Base-by-base conservation (phyloP, 768 basidiomycete genomes). In the Calvatia gigantea region DNA sequence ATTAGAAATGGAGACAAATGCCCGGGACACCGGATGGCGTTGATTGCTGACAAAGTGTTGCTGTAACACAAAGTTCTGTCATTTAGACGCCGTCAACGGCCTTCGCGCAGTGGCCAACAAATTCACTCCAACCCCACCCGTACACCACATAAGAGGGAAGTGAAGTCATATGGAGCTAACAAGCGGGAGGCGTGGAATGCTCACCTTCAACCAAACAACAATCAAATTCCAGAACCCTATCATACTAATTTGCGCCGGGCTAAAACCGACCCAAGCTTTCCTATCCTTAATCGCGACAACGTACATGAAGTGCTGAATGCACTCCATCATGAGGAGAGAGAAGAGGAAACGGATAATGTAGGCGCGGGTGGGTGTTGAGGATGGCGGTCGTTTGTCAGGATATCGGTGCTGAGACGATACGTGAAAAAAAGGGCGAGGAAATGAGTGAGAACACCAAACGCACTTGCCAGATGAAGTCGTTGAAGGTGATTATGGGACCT, bases 161-260 rank as follows among this genome's bases (percentile, higher is more conserved):
- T 21, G 19, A 32, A 32, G 29, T 11, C 32, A 25, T 32, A 11
- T 3, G 8, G 33, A 32, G 33, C 33, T 12, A 33, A 33, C 32
- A 32, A 48, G 21, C 17, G 32, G 17, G 32, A 56, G 46, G 29
- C 8, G 17, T 14, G 11, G 48, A 21, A 31, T 25, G 61, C 78
- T 14, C 62, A 93, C 95, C 83, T 98, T 98, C 1, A 98, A 74
- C 97, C 96, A 98, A 1, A 98, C 91, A 29, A 98, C 76, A 25
- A 96, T 89, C 44, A 98, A 77, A 66, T 96, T 98, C 96, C 95
- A 98, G 64, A 97, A 95, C 0, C 96, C 94, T 43, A 98, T 83
- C 89, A 97, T 89, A 62, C 85, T 84, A 17, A 98, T 78, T 66
- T 98, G 80, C 6, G 86, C 81, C 0, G 94, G 87, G 0, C 84